Evolutionary conservation across 2,329 filamentous ascomycete species (phyloP).

Genomic region (Epichloe amarillans): DNA sequence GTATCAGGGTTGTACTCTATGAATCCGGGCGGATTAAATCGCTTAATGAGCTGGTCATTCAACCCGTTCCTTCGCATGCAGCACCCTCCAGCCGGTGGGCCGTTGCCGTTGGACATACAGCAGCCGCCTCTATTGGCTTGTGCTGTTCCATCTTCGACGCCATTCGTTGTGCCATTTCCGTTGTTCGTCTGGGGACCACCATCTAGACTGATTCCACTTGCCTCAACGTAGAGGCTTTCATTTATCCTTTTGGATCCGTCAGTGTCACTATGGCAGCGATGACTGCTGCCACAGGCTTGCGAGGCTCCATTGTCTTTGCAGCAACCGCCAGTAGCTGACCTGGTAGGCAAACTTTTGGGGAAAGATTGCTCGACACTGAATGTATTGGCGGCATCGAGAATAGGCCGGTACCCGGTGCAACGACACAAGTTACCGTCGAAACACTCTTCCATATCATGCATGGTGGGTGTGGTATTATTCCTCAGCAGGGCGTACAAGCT

Average conservation of each 20-base stretch:
- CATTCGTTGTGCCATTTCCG: background rate
- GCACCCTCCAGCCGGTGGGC: conserved; percentile 35
- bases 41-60: conserved; percentile 42
- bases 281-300: background rate
- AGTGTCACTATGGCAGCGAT: conserved; percentile 34
- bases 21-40: conserved; percentile 77
- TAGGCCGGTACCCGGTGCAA: conserved; percentile 90
- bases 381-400: conserved; percentile 84
- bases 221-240: background rate
- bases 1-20: conserved; percentile 91
- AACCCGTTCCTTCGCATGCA: conserved; percentile 50
- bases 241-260: conserved; percentile 10
- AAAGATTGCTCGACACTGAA: conserved; percentile 48
- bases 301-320: conserved; percentile 1
- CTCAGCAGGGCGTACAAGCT: conserved; percentile 85
- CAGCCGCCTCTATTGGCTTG: conserved; percentile 39
- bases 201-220: background rate
- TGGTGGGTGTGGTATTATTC: conserved; percentile 64
- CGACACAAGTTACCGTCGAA: conserved; percentile 95
- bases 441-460: conserved; percentile 83
- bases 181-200: too few relatives aligned
- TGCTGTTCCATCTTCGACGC: background rate
- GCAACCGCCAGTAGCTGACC: background rate
- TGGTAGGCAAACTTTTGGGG: conserved; percentile 12
- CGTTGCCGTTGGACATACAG: conserved; percentile 54